phyloP scores from a whole-genome alignment of 2,329 filamentous ascomycete species.

The Ophiocordyceps sinensis region DNA sequence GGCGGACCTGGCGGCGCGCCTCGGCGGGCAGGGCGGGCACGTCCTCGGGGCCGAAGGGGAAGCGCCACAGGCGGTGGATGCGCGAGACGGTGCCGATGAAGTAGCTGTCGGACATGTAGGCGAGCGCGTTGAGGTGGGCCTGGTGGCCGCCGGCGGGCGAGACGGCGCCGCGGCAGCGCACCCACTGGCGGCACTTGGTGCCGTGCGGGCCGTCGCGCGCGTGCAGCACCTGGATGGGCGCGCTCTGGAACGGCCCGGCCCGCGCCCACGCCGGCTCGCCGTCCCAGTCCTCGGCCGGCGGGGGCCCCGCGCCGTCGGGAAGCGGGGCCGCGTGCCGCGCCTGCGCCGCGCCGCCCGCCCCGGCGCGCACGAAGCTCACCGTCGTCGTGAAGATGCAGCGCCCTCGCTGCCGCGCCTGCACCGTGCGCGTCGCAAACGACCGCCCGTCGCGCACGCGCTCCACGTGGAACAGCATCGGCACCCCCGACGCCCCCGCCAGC shows the following conservation, averaged over 20 bases:
- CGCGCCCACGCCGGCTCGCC: conserved; percentile 36
- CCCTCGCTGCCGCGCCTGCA: conserved; percentile 85
- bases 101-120: conserved; percentile 85
- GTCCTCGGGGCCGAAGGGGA: conserved; percentile 39
- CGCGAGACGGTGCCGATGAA: conserved; percentile 83
- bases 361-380: conserved; percentile 67
- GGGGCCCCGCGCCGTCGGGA: conserved; percentile 28
- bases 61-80: conserved; percentile 68
- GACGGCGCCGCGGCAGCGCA: conserved; percentile 61
- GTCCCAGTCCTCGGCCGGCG: conserved; percentile 22
- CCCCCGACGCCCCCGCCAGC: conserved; percentile 68
- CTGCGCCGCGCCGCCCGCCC: conserved; percentile 32
- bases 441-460: conserved; percentile 84
- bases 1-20: conserved; percentile 19
- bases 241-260: conserved; percentile 34
- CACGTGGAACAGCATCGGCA: conserved; percentile 88
- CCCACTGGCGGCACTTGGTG: conserved; percentile 57
- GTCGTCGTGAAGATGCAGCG: conserved; percentile 92
- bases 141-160: conserved; percentile 57
- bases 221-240: conserved; percentile 24
- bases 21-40: conserved; percentile 35
- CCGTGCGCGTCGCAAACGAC: conserved; percentile 81
- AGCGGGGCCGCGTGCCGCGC: conserved; percentile 53
- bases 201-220: conserved; percentile 25
- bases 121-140: conserved; percentile 74